phyloP scores from a whole-genome alignment of 1,139 yeast species.

The Candida gigantensis region DNA sequence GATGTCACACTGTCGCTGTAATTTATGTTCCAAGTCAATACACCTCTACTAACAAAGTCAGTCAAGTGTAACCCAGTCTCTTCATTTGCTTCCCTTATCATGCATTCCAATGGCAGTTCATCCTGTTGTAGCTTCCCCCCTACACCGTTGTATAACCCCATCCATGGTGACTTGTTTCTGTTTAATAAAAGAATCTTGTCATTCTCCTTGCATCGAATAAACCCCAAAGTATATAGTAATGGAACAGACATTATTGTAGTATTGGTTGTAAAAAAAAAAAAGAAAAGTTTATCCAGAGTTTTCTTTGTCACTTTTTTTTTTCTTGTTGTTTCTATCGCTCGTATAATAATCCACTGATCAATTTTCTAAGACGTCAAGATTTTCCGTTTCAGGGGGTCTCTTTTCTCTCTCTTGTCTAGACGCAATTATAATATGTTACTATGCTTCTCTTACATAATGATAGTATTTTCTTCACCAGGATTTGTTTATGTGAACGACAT shows the following conservation, averaged over 20 bases:
- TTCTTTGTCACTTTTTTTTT: too few relatives aligned
- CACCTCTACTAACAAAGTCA: conserved; percentile 35
- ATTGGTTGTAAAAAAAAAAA: conserved; percentile 1
- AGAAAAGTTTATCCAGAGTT: too few relatives aligned
- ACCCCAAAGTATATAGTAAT: conserved; percentile 37
- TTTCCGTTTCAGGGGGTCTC: too few relatives aligned
- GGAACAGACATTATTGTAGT: conserved; percentile 4
- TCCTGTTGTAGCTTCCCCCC: conserved; percentile 46
- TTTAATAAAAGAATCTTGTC: conserved; percentile 40
- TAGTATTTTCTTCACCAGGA: too few relatives aligned
- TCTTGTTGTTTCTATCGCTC: too few relatives aligned
- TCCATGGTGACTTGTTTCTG: conserved; percentile 49
- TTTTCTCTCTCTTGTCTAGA: too few relatives aligned
- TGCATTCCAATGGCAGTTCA: conserved; percentile 42
- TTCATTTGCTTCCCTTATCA: conserved; percentile 44
- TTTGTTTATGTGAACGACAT: too few relatives aligned
- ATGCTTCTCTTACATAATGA: too few relatives aligned
- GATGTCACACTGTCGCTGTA: conserved; percentile 14
- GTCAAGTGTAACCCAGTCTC: conserved; percentile 42
- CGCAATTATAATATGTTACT: too few relatives aligned
- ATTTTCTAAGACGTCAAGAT: too few relatives aligned
- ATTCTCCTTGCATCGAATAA: conserved; percentile 36
- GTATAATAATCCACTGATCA: too few relatives aligned
- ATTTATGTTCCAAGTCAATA: conserved; percentile 35
- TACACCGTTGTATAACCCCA: conserved; percentile 57